A percentile compares a stretch with the other conserved stretches of the same genome.
Evolutionary conservation across 371 early-diverging fungal genomes (phyloP).

Genomic region (Entomophthora muscae): DNA sequence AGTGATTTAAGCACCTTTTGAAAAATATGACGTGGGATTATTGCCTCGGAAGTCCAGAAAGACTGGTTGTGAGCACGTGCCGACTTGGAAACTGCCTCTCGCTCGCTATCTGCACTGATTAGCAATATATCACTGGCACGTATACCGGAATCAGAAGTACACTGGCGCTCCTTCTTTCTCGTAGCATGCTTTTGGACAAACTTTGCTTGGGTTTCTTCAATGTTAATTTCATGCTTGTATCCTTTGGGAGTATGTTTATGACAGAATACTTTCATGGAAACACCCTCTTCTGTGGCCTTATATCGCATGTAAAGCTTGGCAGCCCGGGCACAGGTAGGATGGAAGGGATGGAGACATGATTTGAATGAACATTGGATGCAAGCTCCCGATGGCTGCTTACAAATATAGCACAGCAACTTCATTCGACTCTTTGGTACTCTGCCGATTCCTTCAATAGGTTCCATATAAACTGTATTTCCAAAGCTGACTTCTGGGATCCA

Average conservation of each 20-base stretch:
- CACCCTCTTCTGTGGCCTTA: conserved; percentile 34
- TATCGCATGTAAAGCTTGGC: conserved; percentile 78
- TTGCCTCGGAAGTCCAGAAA: conserved; percentile 33
- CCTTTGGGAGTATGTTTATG: conserved; percentile 65
- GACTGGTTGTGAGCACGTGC: conserved; percentile 40
- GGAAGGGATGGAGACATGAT: conserved; percentile 80
- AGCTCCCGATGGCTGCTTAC: conserved; percentile 68
- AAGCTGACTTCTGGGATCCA: conserved; percentile 93
- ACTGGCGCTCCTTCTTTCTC: background rate
- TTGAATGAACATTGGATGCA: conserved; percentile 88
- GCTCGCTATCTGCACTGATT: background rate
- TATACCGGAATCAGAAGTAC: background rate
- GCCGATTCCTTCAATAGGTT: conserved; percentile 85
- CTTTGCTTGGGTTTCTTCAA: conserved; percentile 13
- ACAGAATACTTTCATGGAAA: conserved; percentile 49
- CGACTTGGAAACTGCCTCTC: conserved; percentile 26
- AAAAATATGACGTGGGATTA: conserved; percentile 49
- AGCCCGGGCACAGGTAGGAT: conserved; percentile 83
- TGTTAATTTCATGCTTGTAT: conserved; percentile 35
- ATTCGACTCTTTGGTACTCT: conserved; percentile 78
- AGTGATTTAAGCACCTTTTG: conserved; percentile 35
- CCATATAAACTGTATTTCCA: conserved; percentile 86
- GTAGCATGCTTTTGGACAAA: background rate
- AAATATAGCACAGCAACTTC: conserved; percentile 75
- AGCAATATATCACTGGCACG: background rate